Conservation (phyloP, 2,329 filamentous ascomycete genomes). For the Calcarisporium arbuscula region DNA sequence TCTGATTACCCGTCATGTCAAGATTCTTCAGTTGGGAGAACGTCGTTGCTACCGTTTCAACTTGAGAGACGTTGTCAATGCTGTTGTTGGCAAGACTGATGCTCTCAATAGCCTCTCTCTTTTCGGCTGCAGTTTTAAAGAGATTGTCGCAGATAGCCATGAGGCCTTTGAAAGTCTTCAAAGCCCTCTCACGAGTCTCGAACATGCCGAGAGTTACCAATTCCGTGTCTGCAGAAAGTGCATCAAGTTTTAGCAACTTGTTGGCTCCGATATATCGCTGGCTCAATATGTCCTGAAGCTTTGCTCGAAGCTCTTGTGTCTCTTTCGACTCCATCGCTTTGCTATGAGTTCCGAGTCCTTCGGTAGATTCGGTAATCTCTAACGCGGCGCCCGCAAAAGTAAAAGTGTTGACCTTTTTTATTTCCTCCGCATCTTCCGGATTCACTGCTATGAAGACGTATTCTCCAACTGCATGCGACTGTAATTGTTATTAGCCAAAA, state of each 20-base stretch:
- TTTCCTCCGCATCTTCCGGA: constrained; percentile 55
- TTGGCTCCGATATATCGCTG: constrained; percentile 63
- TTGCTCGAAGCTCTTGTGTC: constrained; percentile 57
- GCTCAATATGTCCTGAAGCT: constrained; percentile 64
- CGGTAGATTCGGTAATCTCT: constrained; percentile 44
- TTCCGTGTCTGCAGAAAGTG: constrained; percentile 64
- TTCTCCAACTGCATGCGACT: constrained; percentile 66
- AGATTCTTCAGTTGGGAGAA: constrained; percentile 84
- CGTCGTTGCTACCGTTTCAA: constrained; percentile 69
- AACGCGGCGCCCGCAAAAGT: constrained; percentile 60
- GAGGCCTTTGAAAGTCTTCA: constrained; percentile 87
- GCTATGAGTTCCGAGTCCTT: constrained; percentile 25
- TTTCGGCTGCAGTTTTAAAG: constrained; percentile 66
- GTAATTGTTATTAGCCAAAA: constrained; percentile 60
- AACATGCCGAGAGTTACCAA: constrained; percentile 73
- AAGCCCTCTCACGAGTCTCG: constrained; percentile 59
- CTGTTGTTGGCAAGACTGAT: constrained; percentile 78
- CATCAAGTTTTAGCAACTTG: constrained; percentile 80
- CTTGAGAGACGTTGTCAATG: constrained; percentile 63
- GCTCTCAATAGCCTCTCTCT: constrained; percentile 72
- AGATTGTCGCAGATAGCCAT: constrained; percentile 79
- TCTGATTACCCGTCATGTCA: constrained; percentile 78
- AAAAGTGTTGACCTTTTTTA: constrained; percentile 63
- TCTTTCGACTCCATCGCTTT: constrained; percentile 42
- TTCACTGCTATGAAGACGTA: constrained; percentile 61